Conservation (phyloP, 169 alveolate species). For the Cyclospora cayetanensis region DNA sequence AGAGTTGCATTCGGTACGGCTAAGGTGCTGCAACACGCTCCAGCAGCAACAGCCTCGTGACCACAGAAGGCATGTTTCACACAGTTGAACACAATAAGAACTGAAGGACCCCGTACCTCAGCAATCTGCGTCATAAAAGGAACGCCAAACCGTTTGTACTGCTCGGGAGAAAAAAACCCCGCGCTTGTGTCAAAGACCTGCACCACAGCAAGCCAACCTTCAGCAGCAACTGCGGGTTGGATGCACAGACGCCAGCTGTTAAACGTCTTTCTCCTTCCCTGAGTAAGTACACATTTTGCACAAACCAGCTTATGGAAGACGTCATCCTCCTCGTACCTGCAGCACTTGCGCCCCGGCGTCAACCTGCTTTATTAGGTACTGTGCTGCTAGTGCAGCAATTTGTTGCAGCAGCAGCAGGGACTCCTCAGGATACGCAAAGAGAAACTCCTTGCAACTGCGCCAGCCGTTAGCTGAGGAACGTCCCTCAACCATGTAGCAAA, state of each 20-base stretch:
- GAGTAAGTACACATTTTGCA: not conserved
- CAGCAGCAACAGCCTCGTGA: no score
- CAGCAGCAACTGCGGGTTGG: not conserved
- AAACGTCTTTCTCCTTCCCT: no score
- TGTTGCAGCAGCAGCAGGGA: slow-evolving; percentile 74
- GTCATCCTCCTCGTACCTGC: slow-evolving; percentile 72
- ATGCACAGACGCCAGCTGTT: no score
- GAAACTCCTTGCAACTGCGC: slow-evolving; percentile 74
- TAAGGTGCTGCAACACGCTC: no score
- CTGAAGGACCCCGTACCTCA: slow-evolving; percentile 2
- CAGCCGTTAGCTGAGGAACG: slow-evolving; percentile 76
- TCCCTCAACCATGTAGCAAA: slow-evolving; percentile 86
- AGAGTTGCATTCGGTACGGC: no score
- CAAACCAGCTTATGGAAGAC: not conserved
- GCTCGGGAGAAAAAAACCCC: slow-evolving; percentile 57
- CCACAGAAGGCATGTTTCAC: no score
- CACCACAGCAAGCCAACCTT: not conserved
- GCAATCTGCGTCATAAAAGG: slow-evolving; percentile 57
- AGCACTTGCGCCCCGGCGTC: slow-evolving; percentile 85
- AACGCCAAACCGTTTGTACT: slow-evolving; percentile 66
- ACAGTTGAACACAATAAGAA: not conserved
- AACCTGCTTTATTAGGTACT: slow-evolving; percentile 79
- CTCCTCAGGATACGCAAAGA: slow-evolving; percentile 76
- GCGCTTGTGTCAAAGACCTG: slow-evolving; percentile 75
- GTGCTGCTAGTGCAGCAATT: slow-evolving; percentile 76